Conservation (phyloP, 176 grass and related monocot genomes). For the Bromus sterilis region DNA sequence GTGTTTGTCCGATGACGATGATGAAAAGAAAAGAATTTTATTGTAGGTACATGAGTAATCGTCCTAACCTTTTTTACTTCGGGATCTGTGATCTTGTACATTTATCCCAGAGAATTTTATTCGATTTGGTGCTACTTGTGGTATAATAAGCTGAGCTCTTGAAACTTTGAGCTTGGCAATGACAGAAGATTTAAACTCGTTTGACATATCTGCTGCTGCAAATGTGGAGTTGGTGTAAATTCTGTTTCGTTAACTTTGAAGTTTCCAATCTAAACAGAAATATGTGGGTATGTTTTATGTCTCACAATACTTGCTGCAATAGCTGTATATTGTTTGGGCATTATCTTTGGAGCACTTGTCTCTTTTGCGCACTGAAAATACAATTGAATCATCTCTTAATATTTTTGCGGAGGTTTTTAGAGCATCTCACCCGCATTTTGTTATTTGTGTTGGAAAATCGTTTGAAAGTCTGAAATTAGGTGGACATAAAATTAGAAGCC, state of each 20-base stretch:
- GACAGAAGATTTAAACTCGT: neutral
- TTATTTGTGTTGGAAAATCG: no score
- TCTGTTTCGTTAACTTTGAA: neutral
- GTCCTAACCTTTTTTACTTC: neutral
- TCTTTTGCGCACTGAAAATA: neutral
- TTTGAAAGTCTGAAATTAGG: neutral
- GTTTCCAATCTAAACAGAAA: neutral
- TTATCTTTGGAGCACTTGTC: neutral
- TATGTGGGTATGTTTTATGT: neutral
- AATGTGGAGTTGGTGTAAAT: neutral
- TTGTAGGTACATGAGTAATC: neutral
- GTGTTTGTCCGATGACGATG: constrained; percentile 28
- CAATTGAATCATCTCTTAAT: neutral
- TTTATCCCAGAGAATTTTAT: neutral
- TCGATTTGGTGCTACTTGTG: neutral
- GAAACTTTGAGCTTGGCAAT: neutral
- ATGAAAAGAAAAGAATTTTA: constrained; percentile 7
- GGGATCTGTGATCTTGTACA: neutral
- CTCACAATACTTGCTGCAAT: neutral
- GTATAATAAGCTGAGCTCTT: neutral
- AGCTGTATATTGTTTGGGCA: neutral
- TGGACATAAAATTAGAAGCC: no score
- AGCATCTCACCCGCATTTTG: neutral
- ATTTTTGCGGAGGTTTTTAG: neutral
- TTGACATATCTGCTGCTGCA: neutral